Base-by-base conservation (phyloP, 164 flowering plant species). In the Aristolochia contorta region DNA sequence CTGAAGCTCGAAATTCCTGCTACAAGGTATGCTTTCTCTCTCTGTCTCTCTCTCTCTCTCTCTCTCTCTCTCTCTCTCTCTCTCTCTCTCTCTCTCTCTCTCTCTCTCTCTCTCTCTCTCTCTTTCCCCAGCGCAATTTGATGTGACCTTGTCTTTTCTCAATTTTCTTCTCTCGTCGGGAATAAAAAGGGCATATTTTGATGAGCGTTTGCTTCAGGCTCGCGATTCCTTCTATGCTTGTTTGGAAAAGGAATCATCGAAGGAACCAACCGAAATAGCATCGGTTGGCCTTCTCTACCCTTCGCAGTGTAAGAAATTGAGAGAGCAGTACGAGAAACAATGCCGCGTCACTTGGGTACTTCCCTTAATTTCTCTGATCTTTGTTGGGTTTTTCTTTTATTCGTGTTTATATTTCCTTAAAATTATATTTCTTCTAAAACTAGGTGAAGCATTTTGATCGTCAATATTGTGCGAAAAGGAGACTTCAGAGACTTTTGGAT, bases 381-480 rank as follows among this genome's bases (percentile, higher is more conserved):
- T 33, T n/a, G 1, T 59, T 49, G 59, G 32, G 21, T 57, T 64
- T 64, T 59, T 46, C 12, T 6, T 59, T 48, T 56, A 10, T 55
- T 49, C 27, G 1, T 7, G 24, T 19, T 21, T 52, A 16, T 52
- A 2, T 16, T 5, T 18, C 5, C 53, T 49, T 5, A 21, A 6
- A 43, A 43, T 47, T 21, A 23, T 48, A 18, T 54, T 27, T 43
- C 58, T 46, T 24, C 21, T 32, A 37, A n/a, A 14, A 25, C 21
- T 67, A 91, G 98, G 98, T 89, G 76, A 91, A 85, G 87, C 98
- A 89, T 82, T 91, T 91, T 56, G 98, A 91, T 76, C 71, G 85
- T 52, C 85, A 74, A 63, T 82, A 85, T 54, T 85, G 91, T 59
- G 72, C 75, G 27, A 84, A 82, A 79, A 86, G 76, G 76, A 84